Conservation (phyloP, 2,329 filamentous ascomycete species). For the Cladophialophora psammophila region DNA sequence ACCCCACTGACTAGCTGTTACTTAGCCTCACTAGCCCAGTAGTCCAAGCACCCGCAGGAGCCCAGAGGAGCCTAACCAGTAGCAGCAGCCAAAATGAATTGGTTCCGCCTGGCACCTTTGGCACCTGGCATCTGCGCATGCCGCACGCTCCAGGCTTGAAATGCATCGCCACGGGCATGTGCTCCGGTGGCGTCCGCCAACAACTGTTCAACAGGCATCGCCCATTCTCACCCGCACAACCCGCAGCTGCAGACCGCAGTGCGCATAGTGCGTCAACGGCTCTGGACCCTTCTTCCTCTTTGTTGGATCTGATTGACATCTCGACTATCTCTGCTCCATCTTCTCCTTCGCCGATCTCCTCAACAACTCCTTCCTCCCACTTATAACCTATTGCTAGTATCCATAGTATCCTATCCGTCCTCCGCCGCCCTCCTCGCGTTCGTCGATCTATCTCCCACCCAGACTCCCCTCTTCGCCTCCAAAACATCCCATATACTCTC, state of each 20-base stretch:
- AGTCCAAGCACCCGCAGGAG: too few species aligned
- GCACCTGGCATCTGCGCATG: too few species aligned
- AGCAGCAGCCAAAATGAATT: not conserved
- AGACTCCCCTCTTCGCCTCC: not conserved
- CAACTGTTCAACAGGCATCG: slow-evolving; percentile 1
- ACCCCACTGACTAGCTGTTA: not conserved
- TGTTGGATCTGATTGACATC: slow-evolving; percentile 21
- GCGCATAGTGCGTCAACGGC: slow-evolving; percentile 18
- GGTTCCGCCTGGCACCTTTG: not conserved
- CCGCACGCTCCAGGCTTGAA: slow-evolving; percentile 8
- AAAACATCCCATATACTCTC: not conserved
- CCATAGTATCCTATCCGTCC: slow-evolving; percentile 13
- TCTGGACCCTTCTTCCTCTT: slow-evolving; percentile 14
- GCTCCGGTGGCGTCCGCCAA: slow-evolving; percentile 2
- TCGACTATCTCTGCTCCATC: slow-evolving; percentile 18
- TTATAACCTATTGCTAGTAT: slow-evolving; percentile 1
- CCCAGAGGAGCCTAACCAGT: not conserved
- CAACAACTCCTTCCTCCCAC: slow-evolving; percentile 7
- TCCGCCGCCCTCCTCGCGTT: not conserved
- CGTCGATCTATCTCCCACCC: not conserved
- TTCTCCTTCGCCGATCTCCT: slow-evolving; percentile 15
- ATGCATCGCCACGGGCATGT: slow-evolving; percentile 15
- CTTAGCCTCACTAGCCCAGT: not conserved
- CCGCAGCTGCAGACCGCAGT: not conserved
- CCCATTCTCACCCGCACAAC: not conserved